A percentile compares a stretch with the other conserved stretches of the same genome.
phyloP scores from a whole-genome alignment of 2,329 filamentous ascomycete genomes.

The Colletotrichum sp. region DNA sequence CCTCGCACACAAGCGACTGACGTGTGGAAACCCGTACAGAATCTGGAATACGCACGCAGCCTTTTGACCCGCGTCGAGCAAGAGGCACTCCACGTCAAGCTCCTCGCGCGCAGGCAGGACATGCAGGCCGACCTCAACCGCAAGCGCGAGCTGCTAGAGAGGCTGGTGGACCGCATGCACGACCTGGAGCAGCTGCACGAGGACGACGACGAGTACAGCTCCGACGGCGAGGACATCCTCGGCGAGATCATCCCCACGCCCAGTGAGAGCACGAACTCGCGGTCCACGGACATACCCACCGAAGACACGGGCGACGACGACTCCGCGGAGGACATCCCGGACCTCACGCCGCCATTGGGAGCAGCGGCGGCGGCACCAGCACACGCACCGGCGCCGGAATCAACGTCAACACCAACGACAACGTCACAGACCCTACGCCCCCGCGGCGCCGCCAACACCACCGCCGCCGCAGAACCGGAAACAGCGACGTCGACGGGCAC shows the following conservation, averaged over 20 bases:
- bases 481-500: conserved; percentile 27
- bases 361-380: neutral
- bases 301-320: conserved; percentile 26
- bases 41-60: conserved; percentile 73
- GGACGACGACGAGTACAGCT: conserved; percentile 48
- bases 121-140: conserved; percentile 66
- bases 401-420: neutral
- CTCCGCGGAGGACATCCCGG: neutral
- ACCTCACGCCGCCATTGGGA: neutral
- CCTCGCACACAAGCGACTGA: too few relatives aligned
- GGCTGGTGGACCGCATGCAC: conserved; percentile 67
- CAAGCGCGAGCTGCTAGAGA: conserved; percentile 71
- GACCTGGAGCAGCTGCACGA: conserved; percentile 65
- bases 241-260: conserved; percentile 59
- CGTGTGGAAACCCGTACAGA: conserved; percentile 47
- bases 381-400: neutral
- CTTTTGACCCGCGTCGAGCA: conserved; percentile 76
- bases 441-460: conserved; percentile 28
- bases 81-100: conserved; percentile 64
- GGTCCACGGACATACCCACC: conserved; percentile 24
- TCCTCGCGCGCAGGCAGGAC: conserved; percentile 62
- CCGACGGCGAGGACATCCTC: conserved; percentile 63
- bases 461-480: conserved; percentile 11
- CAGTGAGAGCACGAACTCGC: conserved; percentile 54
- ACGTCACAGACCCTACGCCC: conserved; percentile 32